A percentile compares a stretch with the other conserved stretches of the same genome.
These are phyloP conservation scores for Xerophyta viscosa DNA, from an alignment of 106 monocot genomes.

Conservation along the genomic window DNA sequence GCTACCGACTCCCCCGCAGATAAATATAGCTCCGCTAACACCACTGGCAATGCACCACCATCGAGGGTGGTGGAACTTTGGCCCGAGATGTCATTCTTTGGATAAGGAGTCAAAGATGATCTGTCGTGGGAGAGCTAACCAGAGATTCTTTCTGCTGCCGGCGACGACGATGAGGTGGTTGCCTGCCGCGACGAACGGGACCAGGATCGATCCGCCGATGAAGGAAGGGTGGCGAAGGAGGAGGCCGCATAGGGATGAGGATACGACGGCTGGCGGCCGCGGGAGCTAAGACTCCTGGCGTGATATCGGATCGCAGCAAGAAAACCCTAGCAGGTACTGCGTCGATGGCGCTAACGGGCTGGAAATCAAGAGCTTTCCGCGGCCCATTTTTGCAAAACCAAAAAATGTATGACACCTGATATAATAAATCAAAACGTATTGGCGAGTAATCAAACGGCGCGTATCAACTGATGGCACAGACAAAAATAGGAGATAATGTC, in stretches of 20 bases:
- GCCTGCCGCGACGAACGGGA: conserved; percentile 45
- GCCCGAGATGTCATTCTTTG: conserved; percentile 38
- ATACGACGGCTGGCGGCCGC: conserved; percentile 30
- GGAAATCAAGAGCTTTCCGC: conserved; percentile 24
- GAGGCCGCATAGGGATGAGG: conserved; percentile 40
- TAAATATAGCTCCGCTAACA: conserved; percentile 26
- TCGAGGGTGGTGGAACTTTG: conserved; percentile 44
- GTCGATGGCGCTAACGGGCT: too few species aligned
- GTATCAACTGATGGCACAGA: too few species aligned
- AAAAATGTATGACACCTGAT: too few species aligned
- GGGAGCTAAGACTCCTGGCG: too few species aligned
- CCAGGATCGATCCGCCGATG: conserved; percentile 51
- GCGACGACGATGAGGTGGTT: conserved; percentile 39
- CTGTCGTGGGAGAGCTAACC: conserved; percentile 49
- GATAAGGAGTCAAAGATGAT: conserved; percentile 42
- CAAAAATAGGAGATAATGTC: too few species aligned
- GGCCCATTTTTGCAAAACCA: too few species aligned
- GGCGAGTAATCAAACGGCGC: too few species aligned
- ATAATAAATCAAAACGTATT: too few species aligned
- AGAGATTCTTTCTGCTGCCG: conserved; percentile 38
- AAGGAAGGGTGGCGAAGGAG: conserved; percentile 77
- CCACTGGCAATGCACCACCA: conserved; percentile 81
- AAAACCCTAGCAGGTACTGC: conserved; percentile 20
- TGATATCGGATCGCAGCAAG: conserved; percentile 53
- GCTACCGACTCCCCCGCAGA: conserved; percentile 53